Evolutionary conservation across 108 stramenopile species (phyloP).

Genomic region (Chaetoceros muelleri): DNA sequence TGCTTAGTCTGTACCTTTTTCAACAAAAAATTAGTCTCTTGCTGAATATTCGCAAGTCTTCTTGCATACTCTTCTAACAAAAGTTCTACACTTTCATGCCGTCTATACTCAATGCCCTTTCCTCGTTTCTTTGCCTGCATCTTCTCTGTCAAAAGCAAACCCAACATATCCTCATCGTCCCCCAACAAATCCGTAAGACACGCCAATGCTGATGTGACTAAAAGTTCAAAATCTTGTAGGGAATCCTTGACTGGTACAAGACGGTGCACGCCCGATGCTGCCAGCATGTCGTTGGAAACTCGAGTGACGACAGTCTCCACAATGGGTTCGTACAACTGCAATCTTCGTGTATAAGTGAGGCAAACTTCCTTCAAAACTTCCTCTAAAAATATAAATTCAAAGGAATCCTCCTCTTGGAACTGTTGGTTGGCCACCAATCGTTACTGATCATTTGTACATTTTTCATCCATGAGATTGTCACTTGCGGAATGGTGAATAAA

Average conservation of each 20-base stretch:
- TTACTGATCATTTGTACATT: background rate
- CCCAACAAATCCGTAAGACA: conserved; percentile 61
- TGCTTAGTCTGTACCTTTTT: conserved; percentile 77
- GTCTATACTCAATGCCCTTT: conserved; percentile 28
- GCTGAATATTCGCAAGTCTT: conserved; percentile 48
- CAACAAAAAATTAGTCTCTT: conserved; percentile 58
- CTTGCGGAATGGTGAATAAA: no score
- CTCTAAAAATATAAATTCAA: conserved; percentile 77
- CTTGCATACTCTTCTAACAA: conserved; percentile 76
- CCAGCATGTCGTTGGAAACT: conserved; percentile 54
- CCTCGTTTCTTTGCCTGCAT: conserved; percentile 26
- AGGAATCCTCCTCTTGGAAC: conserved; percentile 26
- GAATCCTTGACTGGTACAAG: conserved; percentile 75
- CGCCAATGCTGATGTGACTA: conserved; percentile 52
- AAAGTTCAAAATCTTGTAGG: conserved; percentile 71
- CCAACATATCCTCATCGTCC: conserved; percentile 76
- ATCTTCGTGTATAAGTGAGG: conserved; percentile 55
- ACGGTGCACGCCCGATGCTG: conserved; percentile 59
- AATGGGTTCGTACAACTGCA: conserved; percentile 79
- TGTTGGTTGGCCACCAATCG: conserved; percentile 2
- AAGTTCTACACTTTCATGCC: conserved; percentile 69
- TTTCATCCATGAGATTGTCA: conserved; percentile 1
- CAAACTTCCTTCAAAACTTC: conserved; percentile 64
- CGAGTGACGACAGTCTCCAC: conserved; percentile 58
- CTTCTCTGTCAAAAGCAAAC: conserved; percentile 71